Percentiles rank a stretch among this genome's conserved stretches.
phyloP scores from a whole-genome alignment of 2,329 filamentous ascomycete genomes.

The Furcasterigmium sp. region DNA sequence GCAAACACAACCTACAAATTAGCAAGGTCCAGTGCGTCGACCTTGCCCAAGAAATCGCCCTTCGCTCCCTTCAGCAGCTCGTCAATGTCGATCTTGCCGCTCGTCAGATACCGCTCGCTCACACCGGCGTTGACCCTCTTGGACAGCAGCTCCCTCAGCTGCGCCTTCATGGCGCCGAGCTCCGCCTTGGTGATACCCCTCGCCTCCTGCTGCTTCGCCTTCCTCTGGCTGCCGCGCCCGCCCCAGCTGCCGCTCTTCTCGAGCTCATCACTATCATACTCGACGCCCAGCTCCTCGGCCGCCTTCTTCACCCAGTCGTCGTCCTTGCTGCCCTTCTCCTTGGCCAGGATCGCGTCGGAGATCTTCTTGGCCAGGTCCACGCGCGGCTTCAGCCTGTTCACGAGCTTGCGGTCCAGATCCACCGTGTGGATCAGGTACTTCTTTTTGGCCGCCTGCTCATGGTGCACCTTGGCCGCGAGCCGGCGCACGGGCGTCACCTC shows the following conservation, averaged over 20 bases:
- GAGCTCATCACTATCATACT: conserved; percentile 87
- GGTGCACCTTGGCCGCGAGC: conserved; percentile 84
- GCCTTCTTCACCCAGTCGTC: conserved; percentile 80
- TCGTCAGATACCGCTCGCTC: conserved; percentile 78
- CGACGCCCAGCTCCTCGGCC: conserved; percentile 88
- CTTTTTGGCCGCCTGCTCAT: conserved; percentile 43
- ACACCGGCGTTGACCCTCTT: conserved; percentile 81
- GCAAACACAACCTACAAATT: conserved; percentile 17
- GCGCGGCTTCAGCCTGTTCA: conserved; percentile 70
- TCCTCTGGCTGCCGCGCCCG: conserved; percentile 67
- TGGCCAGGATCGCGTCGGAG: conserved; percentile 75
- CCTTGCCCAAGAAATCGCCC: conserved; percentile 59
- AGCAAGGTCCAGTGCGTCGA: conserved; percentile 34
- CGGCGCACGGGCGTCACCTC: conserved; percentile 82
- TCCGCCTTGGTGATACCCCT: conserved; percentile 67
- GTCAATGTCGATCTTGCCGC: conserved; percentile 78
- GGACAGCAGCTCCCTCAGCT: conserved; percentile 65
- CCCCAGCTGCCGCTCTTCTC: conserved; percentile 56
- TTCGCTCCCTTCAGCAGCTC: conserved; percentile 61
- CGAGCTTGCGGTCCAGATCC: conserved; percentile 76
- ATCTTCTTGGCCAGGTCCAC: conserved; percentile 81
- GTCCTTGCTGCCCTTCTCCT: conserved; percentile 79
- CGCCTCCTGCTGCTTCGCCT: conserved; percentile 69
- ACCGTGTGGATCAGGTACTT: conserved; percentile 69
- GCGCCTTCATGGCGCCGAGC: conserved; percentile 61